Evolutionary conservation across 768 basidiomycete genomes (phyloP).

Genomic region (Mycena leptocephala): DNA sequence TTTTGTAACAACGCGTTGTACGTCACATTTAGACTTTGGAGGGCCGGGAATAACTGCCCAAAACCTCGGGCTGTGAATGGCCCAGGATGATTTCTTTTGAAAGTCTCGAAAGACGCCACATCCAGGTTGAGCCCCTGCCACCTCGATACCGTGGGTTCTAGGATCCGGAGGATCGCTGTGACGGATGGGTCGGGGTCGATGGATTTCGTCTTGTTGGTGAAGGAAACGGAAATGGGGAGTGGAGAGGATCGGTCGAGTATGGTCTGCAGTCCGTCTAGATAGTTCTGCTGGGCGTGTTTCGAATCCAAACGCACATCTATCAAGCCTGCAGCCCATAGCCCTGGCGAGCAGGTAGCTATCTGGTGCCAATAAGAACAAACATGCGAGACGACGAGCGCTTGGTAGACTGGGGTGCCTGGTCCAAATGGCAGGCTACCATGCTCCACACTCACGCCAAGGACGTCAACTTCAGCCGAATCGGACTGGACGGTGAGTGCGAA

Average conservation of each 20-base stretch:
- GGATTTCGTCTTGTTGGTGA: neutral
- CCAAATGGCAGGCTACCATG: no score
- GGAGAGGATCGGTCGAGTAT: neutral
- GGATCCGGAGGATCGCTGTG: neutral
- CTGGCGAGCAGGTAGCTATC: neutral
- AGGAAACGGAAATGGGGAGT: neutral
- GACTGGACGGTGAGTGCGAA: neutral
- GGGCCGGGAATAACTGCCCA: neutral
- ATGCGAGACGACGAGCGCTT: neutral
- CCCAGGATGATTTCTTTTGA: neutral
- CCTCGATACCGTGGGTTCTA: neutral
- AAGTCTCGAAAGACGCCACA: neutral
- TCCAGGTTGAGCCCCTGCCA: slow-evolving; percentile 1
- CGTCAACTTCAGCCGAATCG: neutral
- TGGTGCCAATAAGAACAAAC: neutral
- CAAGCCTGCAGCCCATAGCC: neutral
- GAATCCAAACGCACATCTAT: neutral
- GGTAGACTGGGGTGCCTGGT: neutral
- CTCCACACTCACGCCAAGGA: no score
- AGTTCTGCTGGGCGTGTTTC: neutral
- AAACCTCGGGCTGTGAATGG: neutral
- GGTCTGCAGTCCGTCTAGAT: neutral
- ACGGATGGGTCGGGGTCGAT: neutral
- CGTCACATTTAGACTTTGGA: no score
- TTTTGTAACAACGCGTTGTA: no score